Base-by-base conservation (phyloP, 225 moss, liverwort and hornwort species). In the Ulota crispa region DNA sequence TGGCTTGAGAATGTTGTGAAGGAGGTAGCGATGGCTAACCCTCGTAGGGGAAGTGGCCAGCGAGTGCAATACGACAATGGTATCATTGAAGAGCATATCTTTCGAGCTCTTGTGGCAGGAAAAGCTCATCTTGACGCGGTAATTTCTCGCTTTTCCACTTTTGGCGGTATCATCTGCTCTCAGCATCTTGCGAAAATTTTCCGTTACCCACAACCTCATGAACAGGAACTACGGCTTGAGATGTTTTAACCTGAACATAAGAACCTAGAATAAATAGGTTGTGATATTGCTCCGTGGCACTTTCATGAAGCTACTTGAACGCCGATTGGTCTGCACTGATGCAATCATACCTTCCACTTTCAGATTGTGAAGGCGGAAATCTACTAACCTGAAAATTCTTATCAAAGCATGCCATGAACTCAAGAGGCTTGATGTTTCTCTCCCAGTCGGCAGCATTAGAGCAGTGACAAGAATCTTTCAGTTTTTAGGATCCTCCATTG, bases 101-200 rank as follows among this genome's bases (percentile, higher is more conserved):
- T 64, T 61, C 78, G 30, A 76, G 77, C 77, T 34, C 90, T 91
- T 73, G 84, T 91, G 26, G 50, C 65, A 42, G 86, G 84, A 54
- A 91, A 91, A 79, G 68, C 84, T 64, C 88, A 75, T 47, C 86
- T 91, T 82, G 80, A 81, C 61, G 80, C 77, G 59, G 90, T 91
- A 84, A 79, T 80, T 26, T 78, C 61, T 65, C 78, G 43, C 57
- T 27, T 70, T 78, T 68, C 68, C 41, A 56, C 13, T 9, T 18
- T 26, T 61, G 18, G 70, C 61, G 36, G 63, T 71, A 63, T 72
- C 43, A 70, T 63, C 50, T 27, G 50, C 16, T 72, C 59, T 43
- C 34, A 52, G 52, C 2, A 26, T 47, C 54, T 66, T 53, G 36
- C 63, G 23, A 47, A 64, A 45, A n/a, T 28, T 32, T 28, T 11